Evolutionary conservation across 1,284 basidiomycete genomes (phyloP).

Genomic region (Heterobasidion annosum): DNA sequence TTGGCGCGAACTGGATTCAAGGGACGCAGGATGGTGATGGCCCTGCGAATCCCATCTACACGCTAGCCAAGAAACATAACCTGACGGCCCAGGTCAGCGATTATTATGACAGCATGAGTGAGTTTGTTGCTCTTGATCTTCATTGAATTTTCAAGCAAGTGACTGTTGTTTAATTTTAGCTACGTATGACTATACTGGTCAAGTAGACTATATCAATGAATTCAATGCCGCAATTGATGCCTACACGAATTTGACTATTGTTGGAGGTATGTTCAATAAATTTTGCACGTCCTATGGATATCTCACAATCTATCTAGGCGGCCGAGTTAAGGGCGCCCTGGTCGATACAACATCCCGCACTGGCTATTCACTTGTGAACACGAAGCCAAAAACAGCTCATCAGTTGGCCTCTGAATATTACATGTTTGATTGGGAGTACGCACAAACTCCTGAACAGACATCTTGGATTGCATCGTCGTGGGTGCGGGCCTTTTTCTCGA

Average conservation of each 20-base stretch:
- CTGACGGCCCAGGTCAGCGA: conserved; percentile 38
- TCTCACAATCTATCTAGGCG: conserved; percentile 19
- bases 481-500: conserved; percentile 24
- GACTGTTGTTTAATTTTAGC: conserved; percentile 20
- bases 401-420: conserved; percentile 43
- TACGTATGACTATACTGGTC: conserved; percentile 41
- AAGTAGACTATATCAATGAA: conserved; percentile 35
- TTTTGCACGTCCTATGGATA: too few relatives aligned
- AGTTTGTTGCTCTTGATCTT: conserved; percentile 12
- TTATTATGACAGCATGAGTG: conserved; percentile 40
- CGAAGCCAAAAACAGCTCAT: conserved; percentile 29
- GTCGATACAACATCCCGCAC: conserved; percentile 38
- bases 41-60: conserved; percentile 50
- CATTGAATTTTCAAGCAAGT: not conserved
- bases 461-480: conserved; percentile 55
- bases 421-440: conserved; percentile 45
- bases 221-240: conserved; percentile 32
- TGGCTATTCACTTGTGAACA: conserved; percentile 34
- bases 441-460: conserved; percentile 49
- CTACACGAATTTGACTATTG: conserved; percentile 30
- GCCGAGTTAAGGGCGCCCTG: conserved; percentile 26
- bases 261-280: conserved; percentile 24
- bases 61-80: conserved; percentile 49
- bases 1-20: conserved; percentile 68
- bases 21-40: conserved; percentile 47